Evolutionary conservation across 495 filamentous ascomycete species (phyloP).

Genomic region (Penicillium canariense): DNA sequence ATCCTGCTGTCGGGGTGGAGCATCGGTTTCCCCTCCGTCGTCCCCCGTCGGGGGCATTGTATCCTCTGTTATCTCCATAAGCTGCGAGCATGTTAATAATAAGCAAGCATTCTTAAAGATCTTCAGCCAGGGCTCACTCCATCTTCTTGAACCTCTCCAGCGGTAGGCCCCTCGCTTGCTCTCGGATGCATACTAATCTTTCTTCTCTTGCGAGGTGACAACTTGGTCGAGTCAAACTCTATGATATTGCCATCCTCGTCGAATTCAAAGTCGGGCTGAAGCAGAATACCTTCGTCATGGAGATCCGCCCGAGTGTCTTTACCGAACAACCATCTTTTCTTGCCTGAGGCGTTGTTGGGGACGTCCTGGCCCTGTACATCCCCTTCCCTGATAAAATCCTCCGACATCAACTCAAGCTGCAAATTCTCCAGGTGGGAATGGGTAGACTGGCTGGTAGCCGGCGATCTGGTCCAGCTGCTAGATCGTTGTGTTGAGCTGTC

Average conservation of each 20-base stretch:
- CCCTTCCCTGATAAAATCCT: conserved; percentile 24
- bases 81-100: background rate
- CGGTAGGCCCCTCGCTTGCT: background rate
- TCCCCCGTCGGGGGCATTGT: background rate
- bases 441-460: conserved; percentile 28
- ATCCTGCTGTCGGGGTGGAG: background rate
- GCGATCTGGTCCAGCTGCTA: conserved; percentile 28
- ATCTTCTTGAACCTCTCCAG: background rate
- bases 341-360: conserved; percentile 21
- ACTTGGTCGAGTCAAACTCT: conserved; percentile 27
- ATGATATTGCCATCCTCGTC: conserved; percentile 62
- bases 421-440: conserved; percentile 27
- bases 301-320: conserved; percentile 17
- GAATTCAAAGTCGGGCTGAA: conserved; percentile 65
- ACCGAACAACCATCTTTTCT: conserved; percentile 20
- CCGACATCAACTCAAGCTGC: conserved; percentile 33
- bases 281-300: conserved; percentile 50
- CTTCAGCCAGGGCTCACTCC: conserved; percentile 18
- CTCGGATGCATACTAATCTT: background rate
- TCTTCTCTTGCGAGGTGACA: conserved; percentile 17
- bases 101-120: background rate
- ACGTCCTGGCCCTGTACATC: conserved; percentile 23
- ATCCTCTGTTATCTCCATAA: background rate
- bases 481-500: conserved; percentile 18
- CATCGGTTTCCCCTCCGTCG: background rate